Evolutionary conservation across 495 filamentous ascomycete species (phyloP), one percentile per base, ranked within the genome.

Genomic region (Penicilliopsis zonata): DNA sequence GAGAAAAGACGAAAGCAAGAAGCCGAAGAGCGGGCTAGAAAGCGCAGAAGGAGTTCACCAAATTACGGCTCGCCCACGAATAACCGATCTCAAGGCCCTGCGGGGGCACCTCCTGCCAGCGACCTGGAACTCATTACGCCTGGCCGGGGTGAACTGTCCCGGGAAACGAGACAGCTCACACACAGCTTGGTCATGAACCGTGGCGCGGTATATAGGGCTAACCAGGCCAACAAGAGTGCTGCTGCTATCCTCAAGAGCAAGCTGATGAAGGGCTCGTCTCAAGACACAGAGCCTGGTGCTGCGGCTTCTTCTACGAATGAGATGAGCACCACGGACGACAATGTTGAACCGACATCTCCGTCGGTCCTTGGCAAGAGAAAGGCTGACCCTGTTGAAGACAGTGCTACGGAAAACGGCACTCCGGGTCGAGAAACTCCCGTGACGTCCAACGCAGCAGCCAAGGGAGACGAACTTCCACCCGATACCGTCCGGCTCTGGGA

Each of bases 401-500:
- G 70, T 17, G 72, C 73, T 20, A 70, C 63, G 12, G 67, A 69
- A 13, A 48, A 47, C 26, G 66, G 64, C 19, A 78, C 75, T 4
- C 70, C 74, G n/a, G 69, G 63, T 33, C 65, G 67, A 24, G 69
- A 65, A 35, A 67, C 69, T 18, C 47, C 55, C 3, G 59, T 57
- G 9, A 46, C 53, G n/a, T 30, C 49, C 17, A 57, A 52, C n/a
- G 62, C 57, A 5, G 43, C 54, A 17, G 44, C 40, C 14, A 49
- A 72, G 17, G 53, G 63, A 9, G 76, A 79, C 33, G 81, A 80
- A 20, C 59, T 66, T 25, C 69, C 80, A 1, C 66, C 68, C 30
- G 90, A 99, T 44, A 83, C 73, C 9, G 86, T 99, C 31, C 72
- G 80, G 30, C 65, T 99, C 9, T 99, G 90, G 92, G 92, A 96